Evolutionary conservation across 768 basidiomycete species (phyloP), one percentile per base, ranked within the genome.

Genomic region (Multifurca ochricompacta): DNA sequence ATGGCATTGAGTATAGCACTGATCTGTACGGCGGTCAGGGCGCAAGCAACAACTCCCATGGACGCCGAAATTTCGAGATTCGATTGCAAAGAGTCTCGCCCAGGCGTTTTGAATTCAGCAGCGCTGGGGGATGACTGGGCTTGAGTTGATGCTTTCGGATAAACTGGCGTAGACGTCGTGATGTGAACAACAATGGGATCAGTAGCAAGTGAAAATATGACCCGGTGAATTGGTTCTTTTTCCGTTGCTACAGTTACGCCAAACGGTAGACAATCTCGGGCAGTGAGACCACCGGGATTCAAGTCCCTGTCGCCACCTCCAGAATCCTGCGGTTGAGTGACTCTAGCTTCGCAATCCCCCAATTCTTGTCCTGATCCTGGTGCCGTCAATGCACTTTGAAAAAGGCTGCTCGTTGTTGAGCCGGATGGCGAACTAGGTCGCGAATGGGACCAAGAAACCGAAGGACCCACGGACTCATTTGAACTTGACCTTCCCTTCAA

Each of bases 391-490:
- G 85, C 85, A 61, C 88, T 91, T 60, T 85, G 78, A 65, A 91
- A 92, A 75, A 91, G 79, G 68, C 83, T 90, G 61, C 79, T 80
- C 5, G 75, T 67, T 44, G 76, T 68, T 18, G 83, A 80, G 6
- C 62, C 60, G 8, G 76, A 62, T 1, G 67, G 66, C 1, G 69
- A 69, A 51, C 50, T 51, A 8, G 50, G 41, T 39, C 72, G 65
- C 11, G 74, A 77, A 36, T 79, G 49, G 23, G 36, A 37, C 9
- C 40, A 50, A 2, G 76, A 82, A 31, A 88, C 71, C 5, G 87
- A 90, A 64, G 88, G 85, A 6, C 85, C 84, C 86, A 90, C 88
- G 63, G 80, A 68, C 60, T 87, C 84, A 57, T 89, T 86, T 34
- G 86, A 50, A 35, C 66, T 64, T 6, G 67, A 69, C 37, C 42